Conservation (phyloP, 441 rosid species). For the Populus tomentosa region DNA sequence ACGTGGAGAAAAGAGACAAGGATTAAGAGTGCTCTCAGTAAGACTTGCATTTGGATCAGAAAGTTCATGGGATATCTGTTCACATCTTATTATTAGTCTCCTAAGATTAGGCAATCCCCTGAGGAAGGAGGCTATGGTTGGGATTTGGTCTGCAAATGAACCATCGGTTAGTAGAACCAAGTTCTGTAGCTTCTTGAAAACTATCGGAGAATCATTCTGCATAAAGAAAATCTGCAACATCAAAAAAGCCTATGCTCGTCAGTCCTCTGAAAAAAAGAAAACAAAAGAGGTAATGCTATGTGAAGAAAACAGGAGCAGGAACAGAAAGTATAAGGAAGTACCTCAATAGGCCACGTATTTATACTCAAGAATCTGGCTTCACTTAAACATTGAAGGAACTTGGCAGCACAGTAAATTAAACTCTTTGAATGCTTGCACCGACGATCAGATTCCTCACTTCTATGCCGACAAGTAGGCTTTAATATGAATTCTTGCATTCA, state of each 20-base stretch:
- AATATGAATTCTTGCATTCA: constrained; percentile 5
- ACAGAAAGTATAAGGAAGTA: not conserved
- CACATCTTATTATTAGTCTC: constrained; percentile 2
- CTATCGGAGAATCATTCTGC: constrained; percentile 10
- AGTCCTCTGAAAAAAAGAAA: not conserved
- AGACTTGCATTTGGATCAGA: constrained; percentile 13
- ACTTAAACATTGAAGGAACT: constrained; percentile 12
- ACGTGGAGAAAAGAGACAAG: not conserved
- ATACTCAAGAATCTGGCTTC: constrained; percentile 5
- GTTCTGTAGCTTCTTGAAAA: constrained; percentile 1
- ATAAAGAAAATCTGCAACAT: constrained; percentile 13
- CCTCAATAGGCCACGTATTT: constrained; percentile 22
- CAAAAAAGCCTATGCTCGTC: not conserved
- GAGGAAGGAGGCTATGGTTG: constrained; percentile 14
- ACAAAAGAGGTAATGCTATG: not conserved
- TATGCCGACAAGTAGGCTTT: constrained; percentile 19
- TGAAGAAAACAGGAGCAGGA: not conserved
- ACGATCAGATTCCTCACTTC: constrained; percentile 1
- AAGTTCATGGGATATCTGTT: not conserved
- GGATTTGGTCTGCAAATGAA: not conserved
- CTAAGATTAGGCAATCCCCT: constrained; percentile 17
- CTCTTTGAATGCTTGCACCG: constrained; percentile 17
- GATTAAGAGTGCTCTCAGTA: not conserved
- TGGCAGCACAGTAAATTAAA: constrained; percentile 10
- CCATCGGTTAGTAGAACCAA: constrained; percentile 1